phyloP scores from a whole-genome alignment of 208 protist genomes.

The Ichthyophonus hoferi region DNA sequence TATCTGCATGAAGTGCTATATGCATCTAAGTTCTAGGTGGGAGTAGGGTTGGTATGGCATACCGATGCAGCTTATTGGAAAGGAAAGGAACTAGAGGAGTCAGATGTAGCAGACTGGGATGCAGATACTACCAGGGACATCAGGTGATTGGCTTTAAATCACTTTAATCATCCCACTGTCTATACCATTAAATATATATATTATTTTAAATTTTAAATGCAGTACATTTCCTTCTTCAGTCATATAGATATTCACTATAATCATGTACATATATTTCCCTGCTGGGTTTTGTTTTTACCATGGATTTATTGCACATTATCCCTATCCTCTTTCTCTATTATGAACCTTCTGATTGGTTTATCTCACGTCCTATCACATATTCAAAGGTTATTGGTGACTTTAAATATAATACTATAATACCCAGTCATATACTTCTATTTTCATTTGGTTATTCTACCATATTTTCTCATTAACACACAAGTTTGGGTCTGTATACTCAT shows the following conservation, averaged over 20 bases:
- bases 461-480: no score
- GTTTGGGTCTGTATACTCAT: no score
- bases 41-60: conserved; percentile 9
- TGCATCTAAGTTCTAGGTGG: neutral
- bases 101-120: conserved; percentile 20
- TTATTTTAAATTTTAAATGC: neutral
- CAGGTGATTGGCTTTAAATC: neutral
- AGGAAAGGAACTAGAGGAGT: neutral
- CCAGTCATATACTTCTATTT: no score
- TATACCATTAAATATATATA: neutral
- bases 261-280: neutral
- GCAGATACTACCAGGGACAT: neutral
- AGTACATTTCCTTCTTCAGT: no score
- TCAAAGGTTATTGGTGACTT: no score
- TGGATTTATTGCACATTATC: neutral
- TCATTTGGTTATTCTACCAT: no score
- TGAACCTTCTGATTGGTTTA: no score
- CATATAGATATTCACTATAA: no score
- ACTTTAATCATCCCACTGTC: no score
- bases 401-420: no score
- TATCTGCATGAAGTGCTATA: neutral
- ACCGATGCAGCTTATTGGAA: conserved; percentile 23
- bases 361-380: no score
- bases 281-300: neutral
- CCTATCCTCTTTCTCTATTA: no score